Evolutionary conservation across 257 asterid species (phyloP), one percentile per base, ranked within the genome.

Genomic region (Cordia subcordata): DNA sequence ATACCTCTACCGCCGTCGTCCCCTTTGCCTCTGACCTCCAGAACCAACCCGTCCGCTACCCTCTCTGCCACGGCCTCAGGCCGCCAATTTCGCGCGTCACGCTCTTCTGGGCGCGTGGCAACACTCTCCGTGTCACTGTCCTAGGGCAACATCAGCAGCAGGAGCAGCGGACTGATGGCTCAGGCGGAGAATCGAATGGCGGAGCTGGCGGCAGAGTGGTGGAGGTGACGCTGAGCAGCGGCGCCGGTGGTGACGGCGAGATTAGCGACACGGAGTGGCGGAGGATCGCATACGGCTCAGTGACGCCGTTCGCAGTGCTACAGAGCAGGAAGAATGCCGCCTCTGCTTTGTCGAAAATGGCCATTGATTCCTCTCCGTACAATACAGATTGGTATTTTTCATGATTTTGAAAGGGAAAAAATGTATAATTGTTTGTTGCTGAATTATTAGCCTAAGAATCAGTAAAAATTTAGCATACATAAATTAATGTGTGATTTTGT

Each of bases 231-330:
- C 83, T 91, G 37, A 68, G 63, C 55, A 72, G 69, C 40, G 72
- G 67, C 16, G 85, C 5, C 16, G 55, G 77, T 2, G 35, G 77
- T 1, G 91, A 74, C 50, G 85, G 82, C 39, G 95, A 85, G 70
- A 61, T 83, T 23, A 46, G 79, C 50, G 95, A 76, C 51, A 80
- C 77, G 8, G 81, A 77, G 65, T 75, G 90, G 88, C 78, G 95
- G 82, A 81, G 87, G 69, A 80, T 88, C 53, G 95, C 89, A 11
- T 85, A 85, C 60, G 94, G 90, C 57, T 88, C 98, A 0, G 98
- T 85, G 33, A 74, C 81, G n/a, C 98, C 98, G n/a, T 87, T 87
- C 57, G 96, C 96, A 9, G 81, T 90, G 65, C 94, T 91, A 58
- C 95, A 85, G 77, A 85, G 95, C 85, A 78, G 78, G 47, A 91